These are phyloP conservation scores for Fraxinus sp. DNA, from an alignment of 305 asterid species.

Conservation along the genomic window DNA sequence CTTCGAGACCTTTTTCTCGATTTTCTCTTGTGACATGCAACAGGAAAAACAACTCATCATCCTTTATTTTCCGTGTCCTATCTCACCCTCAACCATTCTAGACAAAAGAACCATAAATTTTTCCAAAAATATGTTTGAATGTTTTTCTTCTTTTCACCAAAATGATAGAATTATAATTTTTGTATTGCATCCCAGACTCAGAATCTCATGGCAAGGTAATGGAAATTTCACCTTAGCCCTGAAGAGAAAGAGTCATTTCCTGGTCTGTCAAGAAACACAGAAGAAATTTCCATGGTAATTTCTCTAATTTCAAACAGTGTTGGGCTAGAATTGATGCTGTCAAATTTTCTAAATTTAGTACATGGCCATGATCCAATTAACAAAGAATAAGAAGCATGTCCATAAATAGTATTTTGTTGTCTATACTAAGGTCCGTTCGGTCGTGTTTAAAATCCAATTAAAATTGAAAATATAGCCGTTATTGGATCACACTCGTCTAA, in stretches of 20 bases:
- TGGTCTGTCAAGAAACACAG: neutral
- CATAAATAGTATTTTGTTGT: neutral
- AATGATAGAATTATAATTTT: neutral
- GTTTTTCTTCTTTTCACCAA: neutral
- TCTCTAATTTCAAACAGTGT: neutral
- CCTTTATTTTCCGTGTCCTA: conserved; percentile 15
- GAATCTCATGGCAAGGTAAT: neutral
- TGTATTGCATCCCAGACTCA: neutral
- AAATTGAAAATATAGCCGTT: too few relatives aligned
- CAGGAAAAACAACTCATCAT: conserved; percentile 51
- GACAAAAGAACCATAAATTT: neutral
- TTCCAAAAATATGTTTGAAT: neutral
- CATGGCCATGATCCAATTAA: neutral
- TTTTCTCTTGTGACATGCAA: conserved; percentile 34
- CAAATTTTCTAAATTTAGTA: neutral
- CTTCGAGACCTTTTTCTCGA: conserved; percentile 31
- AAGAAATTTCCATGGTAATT: neutral
- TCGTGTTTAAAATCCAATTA: too few relatives aligned
- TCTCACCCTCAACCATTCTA: neutral
- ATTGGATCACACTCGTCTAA: too few relatives aligned
- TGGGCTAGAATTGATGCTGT: neutral
- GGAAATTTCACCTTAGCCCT: neutral
- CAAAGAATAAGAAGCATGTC: neutral
- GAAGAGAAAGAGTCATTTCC: neutral
- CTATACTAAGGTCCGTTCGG: too few relatives aligned